Percentiles rank a stretch among this genome's conserved stretches.
phyloP scores from a whole-genome alignment of 2,329 filamentous ascomycete genomes.

The Colletotrichum plurivorum region DNA sequence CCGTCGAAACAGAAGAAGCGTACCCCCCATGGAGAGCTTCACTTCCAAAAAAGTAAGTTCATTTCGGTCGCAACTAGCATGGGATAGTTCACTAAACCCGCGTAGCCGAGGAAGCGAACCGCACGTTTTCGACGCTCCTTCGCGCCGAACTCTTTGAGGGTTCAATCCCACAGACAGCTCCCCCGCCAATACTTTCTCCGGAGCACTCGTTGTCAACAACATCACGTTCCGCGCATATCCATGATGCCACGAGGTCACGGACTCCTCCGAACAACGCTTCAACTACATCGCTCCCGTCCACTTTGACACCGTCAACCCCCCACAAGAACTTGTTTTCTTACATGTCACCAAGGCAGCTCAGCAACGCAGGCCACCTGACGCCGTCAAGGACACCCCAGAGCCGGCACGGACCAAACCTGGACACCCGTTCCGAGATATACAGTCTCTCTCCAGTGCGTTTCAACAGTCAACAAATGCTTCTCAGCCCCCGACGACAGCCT shows the following conservation, averaged over 20 bases:
- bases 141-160: conserved; percentile 93
- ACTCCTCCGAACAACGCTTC: conserved; percentile 82
- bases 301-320: conserved; percentile 91
- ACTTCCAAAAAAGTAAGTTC: conserved; percentile 89
- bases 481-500: conserved; percentile 90
- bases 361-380: conserved; percentile 84
- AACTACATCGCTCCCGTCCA: conserved; percentile 75
- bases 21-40: conserved; percentile 88
- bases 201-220: conserved; percentile 67
- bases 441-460: conserved; percentile 94
- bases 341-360: conserved; percentile 81
- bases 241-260: conserved; percentile 80
- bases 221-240: conserved; percentile 63
- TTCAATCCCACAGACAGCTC: conserved; percentile 85
- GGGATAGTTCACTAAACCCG: conserved; percentile 16
- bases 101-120: conserved; percentile 90
- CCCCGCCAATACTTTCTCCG: conserved; percentile 73
- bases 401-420: conserved; percentile 88
- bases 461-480: conserved; percentile 91
- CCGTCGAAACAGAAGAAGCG: conserved; percentile 89
- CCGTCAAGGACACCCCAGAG: conserved; percentile 92
- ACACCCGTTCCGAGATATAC: conserved; percentile 93
- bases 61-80: background rate
- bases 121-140: conserved; percentile 89
- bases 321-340: conserved; percentile 98